Percentiles rank a stretch among this genome's conserved stretches.
These are phyloP conservation scores for Microbotryum intermedium DNA, from an alignment of 1,284 basidiomycete species.

Conservation along the genomic window DNA sequence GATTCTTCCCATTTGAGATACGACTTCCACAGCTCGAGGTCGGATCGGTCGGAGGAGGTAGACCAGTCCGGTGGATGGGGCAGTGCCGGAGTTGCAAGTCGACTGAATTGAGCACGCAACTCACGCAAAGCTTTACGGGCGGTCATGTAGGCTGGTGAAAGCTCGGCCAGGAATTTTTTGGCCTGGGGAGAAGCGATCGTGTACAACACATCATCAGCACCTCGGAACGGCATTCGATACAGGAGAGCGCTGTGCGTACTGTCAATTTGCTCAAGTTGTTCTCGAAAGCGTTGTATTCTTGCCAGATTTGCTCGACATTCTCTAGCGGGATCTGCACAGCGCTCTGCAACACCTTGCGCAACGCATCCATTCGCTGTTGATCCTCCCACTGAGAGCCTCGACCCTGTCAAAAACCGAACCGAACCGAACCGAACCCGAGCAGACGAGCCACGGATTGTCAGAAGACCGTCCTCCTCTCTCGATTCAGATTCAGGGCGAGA, in stretches of 20 bases:
- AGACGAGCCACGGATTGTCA: neutral
- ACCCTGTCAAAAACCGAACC: conserved; percentile 44
- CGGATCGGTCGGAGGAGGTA: conserved; percentile 54
- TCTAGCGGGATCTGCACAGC: conserved; percentile 89
- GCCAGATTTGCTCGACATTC: conserved; percentile 89
- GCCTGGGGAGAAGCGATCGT: conserved; percentile 46
- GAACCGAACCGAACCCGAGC: neutral
- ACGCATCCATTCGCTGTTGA: conserved; percentile 86
- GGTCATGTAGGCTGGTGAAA: conserved; percentile 82
- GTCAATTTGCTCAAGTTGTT: conserved; percentile 83
- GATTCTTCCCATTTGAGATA: conserved; percentile 94
- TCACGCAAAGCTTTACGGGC: conserved; percentile 81
- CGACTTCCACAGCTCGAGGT: conserved; percentile 76
- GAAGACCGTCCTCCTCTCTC: neutral
- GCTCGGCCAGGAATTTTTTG: conserved; percentile 84
- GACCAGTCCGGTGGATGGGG: conserved; percentile 65
- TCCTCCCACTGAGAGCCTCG: conserved; percentile 77
- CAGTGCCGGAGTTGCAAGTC: conserved; percentile 43
- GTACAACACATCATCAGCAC: neutral
- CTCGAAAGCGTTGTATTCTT: conserved; percentile 90
- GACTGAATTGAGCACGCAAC: conserved; percentile 51
- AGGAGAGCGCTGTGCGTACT: conserved; percentile 40
- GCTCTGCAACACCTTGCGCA: conserved; percentile 85
- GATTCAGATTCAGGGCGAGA: conserved; percentile 5
- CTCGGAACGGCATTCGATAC: neutral